phyloP scores from a whole-genome alignment of 768 basidiomycete species.

The Termitomyces sp. region DNA sequence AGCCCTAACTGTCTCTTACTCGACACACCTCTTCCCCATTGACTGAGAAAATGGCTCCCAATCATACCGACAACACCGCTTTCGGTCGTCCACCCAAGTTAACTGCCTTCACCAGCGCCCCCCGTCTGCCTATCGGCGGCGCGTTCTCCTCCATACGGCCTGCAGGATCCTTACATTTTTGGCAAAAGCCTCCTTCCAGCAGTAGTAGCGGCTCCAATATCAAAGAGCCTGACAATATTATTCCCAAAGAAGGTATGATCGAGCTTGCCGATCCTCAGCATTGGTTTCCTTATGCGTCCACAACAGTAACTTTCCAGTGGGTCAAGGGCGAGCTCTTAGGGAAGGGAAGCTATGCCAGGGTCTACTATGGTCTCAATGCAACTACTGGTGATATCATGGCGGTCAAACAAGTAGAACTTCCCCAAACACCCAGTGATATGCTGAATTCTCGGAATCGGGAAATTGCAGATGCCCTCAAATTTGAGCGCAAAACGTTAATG shows the following conservation, averaged over 20 bases:
- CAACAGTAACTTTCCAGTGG: conserved; percentile 75
- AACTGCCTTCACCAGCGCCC: neutral
- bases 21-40: neutral
- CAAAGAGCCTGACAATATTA: neutral
- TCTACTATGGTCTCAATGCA: conserved; percentile 88
- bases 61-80: neutral
- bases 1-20: neutral
- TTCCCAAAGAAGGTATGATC: conserved; percentile 12
- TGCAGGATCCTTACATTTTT: neutral
- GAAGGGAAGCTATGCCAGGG: conserved; percentile 88
- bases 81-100: conserved; percentile 2
- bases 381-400: conserved; percentile 92
- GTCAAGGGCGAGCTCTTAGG: conserved; percentile 90
- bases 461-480: conserved; percentile 75
- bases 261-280: neutral
- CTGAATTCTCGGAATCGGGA: conserved; percentile 56
- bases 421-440: conserved; percentile 66
- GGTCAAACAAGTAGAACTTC: conserved; percentile 93
- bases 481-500: conserved; percentile 83
- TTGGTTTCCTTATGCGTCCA: neutral
- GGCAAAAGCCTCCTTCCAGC: neutral
- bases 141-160: neutral
- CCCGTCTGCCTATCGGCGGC: conserved; percentile 4
- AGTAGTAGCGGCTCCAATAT: neutral
- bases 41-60: conserved; percentile 4